Evolutionary conservation across 2,329 filamentous ascomycete species (phyloP), one percentile per base, ranked within the genome.

Genomic region (Rhynchosporium graminicola): DNA sequence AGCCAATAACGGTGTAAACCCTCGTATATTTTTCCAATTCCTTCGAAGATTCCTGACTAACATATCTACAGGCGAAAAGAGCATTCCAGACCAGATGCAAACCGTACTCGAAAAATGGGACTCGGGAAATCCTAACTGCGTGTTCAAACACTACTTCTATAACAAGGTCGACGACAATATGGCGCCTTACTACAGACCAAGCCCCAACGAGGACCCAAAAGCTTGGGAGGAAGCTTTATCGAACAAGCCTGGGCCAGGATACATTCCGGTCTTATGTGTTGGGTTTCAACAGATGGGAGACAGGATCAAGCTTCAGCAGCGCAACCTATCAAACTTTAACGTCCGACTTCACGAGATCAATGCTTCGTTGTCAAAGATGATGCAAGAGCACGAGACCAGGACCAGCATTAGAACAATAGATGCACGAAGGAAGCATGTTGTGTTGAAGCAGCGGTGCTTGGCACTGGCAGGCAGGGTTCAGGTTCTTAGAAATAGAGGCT

Each of bases 191-290:
- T 93, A 90, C 76, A 84, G 87, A 67, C 89, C 89, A 2, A 80
- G 84, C 15, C 79, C 86, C 1, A 80, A 84, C 68, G 91, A 95
- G 73, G 87, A 93, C 72, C 85, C 88, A 43, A 83, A 85, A 67
- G 90, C 90, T 72, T 96, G 91, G 90, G 91, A 96, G 72, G 89
- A 92, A 70, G 91, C 91, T 0, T 82, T 94, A 33, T 85, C 89
- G 68, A 89, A 89, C 72, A 92, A 93, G 77, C 91, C 91, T 4
- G 88, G 84, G 43, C 82, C 87, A 8, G 87, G 87, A 59, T 91
- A 87, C 72, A 89, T 95, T 71, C 91, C 91, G 3, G 89, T 92
- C 4, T 80, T 93, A 7, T 89, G 86, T 69, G 83, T 84, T 0
- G 91, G 91, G 36, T 95, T 93, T 74, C 80, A 83, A 59, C 86